phyloP scores from a whole-genome alignment of 345 rosid species.

The Murraya koenigii region DNA sequence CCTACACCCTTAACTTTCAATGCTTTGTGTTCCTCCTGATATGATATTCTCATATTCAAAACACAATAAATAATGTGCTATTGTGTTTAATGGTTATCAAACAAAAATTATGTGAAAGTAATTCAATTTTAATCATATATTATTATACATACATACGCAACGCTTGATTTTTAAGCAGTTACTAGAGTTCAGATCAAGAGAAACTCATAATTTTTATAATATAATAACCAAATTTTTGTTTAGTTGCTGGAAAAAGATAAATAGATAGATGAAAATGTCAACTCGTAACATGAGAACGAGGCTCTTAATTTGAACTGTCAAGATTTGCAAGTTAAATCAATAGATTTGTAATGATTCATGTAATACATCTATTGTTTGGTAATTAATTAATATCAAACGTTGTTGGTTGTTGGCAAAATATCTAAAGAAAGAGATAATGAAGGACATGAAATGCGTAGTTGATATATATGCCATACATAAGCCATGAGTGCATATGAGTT shows the following conservation, averaged over 20 bases:
- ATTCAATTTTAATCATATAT: too few relatives aligned
- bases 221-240: neutral
- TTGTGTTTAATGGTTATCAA: neutral
- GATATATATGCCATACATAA: neutral
- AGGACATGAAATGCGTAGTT: constrained; percentile 13
- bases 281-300: neutral
- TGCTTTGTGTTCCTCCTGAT: too few relatives aligned
- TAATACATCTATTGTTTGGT: neutral
- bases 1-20: too few relatives aligned
- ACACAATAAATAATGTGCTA: too few relatives aligned
- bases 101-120: neutral
- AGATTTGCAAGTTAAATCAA: constrained; percentile 3
- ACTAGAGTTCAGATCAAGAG: neutral
- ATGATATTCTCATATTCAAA: too few relatives aligned
- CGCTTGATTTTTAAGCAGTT: too few relatives aligned
- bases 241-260: neutral
- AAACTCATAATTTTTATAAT: too few relatives aligned
- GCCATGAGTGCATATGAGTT: neutral
- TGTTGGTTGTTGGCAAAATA: neutral
- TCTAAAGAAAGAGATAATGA: constrained; percentile 13
- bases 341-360: neutral
- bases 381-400: neutral
- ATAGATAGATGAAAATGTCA: too few relatives aligned
- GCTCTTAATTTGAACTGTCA: constrained; percentile 10
- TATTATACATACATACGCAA: neutral